A percentile compares a stretch with the other conserved stretches of the same genome.
phyloP scores from a whole-genome alignment of 2,329 filamentous ascomycete species.

The Ampelomyces quisqualis region DNA sequence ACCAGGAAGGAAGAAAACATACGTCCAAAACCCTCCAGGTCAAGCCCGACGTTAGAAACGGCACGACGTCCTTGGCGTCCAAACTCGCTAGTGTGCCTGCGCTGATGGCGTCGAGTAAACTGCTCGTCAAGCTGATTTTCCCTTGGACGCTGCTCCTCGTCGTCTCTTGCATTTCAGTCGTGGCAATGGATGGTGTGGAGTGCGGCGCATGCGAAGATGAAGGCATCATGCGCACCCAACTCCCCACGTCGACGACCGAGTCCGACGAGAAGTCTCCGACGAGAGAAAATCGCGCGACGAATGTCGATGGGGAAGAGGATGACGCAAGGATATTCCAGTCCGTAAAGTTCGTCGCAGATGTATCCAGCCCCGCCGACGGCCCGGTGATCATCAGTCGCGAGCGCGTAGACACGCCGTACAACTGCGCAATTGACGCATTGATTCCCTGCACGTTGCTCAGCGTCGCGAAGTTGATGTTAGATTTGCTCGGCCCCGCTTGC shows the following conservation, averaged over 20 bases:
- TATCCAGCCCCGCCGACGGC: neutral
- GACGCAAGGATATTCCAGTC: constrained; percentile 36
- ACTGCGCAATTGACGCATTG: constrained; percentile 17
- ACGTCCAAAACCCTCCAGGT: constrained; percentile 34
- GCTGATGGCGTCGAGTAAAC: constrained; percentile 26
- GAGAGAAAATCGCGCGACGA: constrained; percentile 27
- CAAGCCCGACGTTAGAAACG: constrained; percentile 29
- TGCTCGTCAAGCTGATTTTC: constrained; percentile 27
- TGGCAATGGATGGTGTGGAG: too few relatives aligned
- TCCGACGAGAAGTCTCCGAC: constrained; percentile 20
- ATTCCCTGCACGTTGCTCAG: constrained; percentile 7
- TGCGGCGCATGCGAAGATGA: too few relatives aligned
- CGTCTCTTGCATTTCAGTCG: constrained; percentile 5
- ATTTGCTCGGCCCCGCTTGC: too few relatives aligned
- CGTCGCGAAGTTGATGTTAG: too few relatives aligned
- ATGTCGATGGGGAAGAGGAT: constrained; percentile 23
- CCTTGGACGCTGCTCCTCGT: constrained; percentile 54
- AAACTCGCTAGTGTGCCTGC: constrained; percentile 22
- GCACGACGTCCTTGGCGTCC: constrained; percentile 23
- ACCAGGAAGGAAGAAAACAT: too few relatives aligned
- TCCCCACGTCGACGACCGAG: constrained; percentile 19
- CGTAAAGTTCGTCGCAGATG: constrained; percentile 12
- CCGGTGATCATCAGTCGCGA: neutral
- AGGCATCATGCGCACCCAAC: constrained; percentile 30
- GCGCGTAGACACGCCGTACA: constrained; percentile 25